phyloP scores from a whole-genome alignment of 805 yeast genomes.

The Blastobotrys parvus region DNA sequence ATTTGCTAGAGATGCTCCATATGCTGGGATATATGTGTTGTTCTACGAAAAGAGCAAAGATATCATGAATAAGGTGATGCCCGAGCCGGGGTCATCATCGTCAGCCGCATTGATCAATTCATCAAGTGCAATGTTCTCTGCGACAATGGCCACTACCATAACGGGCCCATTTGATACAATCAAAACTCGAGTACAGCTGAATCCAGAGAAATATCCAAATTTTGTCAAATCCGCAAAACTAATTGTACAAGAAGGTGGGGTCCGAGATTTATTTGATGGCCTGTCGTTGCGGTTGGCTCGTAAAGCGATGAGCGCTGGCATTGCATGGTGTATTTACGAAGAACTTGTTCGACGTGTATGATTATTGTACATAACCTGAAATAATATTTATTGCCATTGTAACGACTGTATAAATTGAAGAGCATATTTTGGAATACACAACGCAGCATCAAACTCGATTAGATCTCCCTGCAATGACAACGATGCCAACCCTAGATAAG shows the following conservation, averaged over 20 bases:
- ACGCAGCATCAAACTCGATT: slow-evolving; percentile 23
- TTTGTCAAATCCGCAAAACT: slow-evolving; percentile 33
- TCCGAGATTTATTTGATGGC: slow-evolving; percentile 68
- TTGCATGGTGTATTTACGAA: slow-evolving; percentile 96
- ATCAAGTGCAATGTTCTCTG: slow-evolving; percentile 68
- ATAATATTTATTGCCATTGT: not conserved
- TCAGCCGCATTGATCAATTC: slow-evolving; percentile 58
- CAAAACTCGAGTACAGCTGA: slow-evolving; percentile 82
- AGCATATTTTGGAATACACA: slow-evolving; percentile 24
- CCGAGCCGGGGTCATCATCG: slow-evolving; percentile 20
- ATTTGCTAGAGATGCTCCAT: slow-evolving; percentile 84
- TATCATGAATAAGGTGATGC: slow-evolving; percentile 35
- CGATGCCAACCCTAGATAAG: slow-evolving; percentile 47
- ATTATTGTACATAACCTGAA: no score
- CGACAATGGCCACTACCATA: slow-evolving; percentile 68
- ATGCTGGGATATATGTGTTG: slow-evolving; percentile 86
- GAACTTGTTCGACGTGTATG: no score
- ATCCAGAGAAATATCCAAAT: slow-evolving; percentile 39
- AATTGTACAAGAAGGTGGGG: slow-evolving; percentile 40
- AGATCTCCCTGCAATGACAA: slow-evolving; percentile 26
- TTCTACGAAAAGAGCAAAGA: slow-evolving; percentile 72
- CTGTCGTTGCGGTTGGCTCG: slow-evolving; percentile 70
- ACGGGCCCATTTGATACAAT: slow-evolving; percentile 95
- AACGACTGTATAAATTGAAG: slow-evolving; percentile 7
- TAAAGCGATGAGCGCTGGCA: slow-evolving; percentile 87